Evolutionary conservation across 2,329 filamentous ascomycete genomes (phyloP), one percentile per base, ranked within the genome.

Genomic region (Metarhizium robertsii): DNA sequence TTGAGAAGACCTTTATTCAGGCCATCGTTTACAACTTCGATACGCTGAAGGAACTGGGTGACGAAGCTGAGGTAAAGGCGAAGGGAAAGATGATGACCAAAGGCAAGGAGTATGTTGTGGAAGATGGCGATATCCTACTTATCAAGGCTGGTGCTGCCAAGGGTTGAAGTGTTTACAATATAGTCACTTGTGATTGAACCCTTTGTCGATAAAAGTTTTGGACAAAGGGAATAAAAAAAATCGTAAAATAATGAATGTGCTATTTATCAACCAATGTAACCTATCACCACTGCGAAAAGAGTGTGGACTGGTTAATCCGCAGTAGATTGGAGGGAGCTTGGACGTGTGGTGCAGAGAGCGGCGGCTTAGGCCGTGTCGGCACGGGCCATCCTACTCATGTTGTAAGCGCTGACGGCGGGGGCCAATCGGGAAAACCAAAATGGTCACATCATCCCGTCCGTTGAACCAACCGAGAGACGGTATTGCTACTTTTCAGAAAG

Each of bases 1-100:
- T 99, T 63, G 94, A 99, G 75, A 99, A 99, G 85, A 99, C 95
- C 0, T 99, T 99, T 71, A 99, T 99, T 66, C 95, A 99, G 76
- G 88, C 81, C 60, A 81, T 99, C 61, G 91, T 96, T 34, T 97
- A 95, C 77, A 97, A 96, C 77, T 99, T 84, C 75, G 78, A 70
- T 30, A 75, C 80, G 2, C 77, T 99, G 54, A 90, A 87, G 75
- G 94, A 97, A 74, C 77, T 88, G 51, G 92, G 92, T 53, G 90
- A 95, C 61, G 94, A 99, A 77, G 78, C 84, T 29, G 83, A 88
- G 62, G 88, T 96, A 62, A 95, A 92, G 79, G 83, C 92, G 30
- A 92, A 92, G 73, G 94, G 94, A 66, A 99, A 99, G 79, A 73
- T 99, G 62, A 89, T 96, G 86, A 97, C 92, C 57, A 99, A 99